Conservation (phyloP, 208 protist genomes). For the Leishmania tropica region DNA sequence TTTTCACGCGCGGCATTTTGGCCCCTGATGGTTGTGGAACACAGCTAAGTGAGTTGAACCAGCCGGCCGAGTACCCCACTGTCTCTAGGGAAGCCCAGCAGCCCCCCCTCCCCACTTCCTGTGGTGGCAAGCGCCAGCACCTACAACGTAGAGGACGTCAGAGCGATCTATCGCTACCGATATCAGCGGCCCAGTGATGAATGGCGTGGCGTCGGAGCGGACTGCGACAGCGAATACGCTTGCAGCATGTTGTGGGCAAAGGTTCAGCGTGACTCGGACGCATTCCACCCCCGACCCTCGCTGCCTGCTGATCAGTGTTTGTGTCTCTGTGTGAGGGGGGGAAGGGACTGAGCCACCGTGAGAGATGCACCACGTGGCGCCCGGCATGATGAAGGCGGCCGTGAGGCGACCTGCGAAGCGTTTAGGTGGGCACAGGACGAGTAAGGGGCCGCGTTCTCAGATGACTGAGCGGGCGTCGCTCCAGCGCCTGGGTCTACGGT, state of each 20-base stretch:
- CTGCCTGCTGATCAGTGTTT: neutral
- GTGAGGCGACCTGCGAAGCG: neutral
- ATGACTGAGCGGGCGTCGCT: neutral
- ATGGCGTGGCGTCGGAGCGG: neutral
- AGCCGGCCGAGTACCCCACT: neutral
- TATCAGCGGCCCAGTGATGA: neutral
- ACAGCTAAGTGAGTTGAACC: neutral
- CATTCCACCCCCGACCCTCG: neutral
- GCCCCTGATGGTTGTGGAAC: neutral
- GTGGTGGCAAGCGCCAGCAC: neutral
- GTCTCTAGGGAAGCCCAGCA: neutral
- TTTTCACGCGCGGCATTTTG: neutral
- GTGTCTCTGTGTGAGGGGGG: too few species aligned
- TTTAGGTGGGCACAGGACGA: neutral
- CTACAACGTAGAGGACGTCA: neutral
- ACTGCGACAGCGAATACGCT: neutral
- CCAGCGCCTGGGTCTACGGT: neutral
- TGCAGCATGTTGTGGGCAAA: neutral
- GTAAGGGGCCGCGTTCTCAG: neutral
- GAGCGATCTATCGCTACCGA: neutral
- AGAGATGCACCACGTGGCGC: neutral
- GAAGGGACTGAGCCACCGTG: neutral
- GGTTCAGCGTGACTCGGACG: neutral
- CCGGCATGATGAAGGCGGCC: neutral
- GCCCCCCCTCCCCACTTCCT: neutral